phyloP scores from a whole-genome alignment of 2,329 filamentous ascomycete genomes.

The Talaromyces sp. region DNA sequence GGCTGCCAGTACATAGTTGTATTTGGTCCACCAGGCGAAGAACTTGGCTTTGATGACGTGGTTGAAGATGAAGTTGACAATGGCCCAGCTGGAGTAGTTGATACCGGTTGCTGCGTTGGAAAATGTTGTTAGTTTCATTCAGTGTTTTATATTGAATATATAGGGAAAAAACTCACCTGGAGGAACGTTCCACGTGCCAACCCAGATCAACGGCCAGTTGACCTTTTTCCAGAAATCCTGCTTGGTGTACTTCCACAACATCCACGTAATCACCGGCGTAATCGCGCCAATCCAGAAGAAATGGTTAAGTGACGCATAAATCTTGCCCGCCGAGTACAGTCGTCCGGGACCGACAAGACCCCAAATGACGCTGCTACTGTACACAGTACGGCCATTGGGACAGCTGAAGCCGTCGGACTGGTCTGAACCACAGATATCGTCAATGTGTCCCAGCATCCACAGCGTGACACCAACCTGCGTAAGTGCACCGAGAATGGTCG shows the following conservation, averaged over 20 bases:
- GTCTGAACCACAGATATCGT: constrained; percentile 36
- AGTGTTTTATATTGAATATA: no score
- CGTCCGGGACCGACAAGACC: constrained; percentile 49
- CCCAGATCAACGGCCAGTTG: constrained; percentile 13
- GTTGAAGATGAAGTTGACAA: constrained; percentile 67
- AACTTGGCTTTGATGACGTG: constrained; percentile 65
- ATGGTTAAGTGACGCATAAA: constrained; percentile 46
- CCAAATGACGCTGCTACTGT: constrained; percentile 48
- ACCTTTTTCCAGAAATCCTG: constrained; percentile 30
- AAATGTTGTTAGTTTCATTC: neutral
- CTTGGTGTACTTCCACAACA: constrained; percentile 22
- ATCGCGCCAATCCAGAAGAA: constrained; percentile 51
- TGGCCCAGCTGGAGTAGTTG: constrained; percentile 32
- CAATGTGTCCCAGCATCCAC: constrained; percentile 38
- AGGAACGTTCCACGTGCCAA: constrained; percentile 10
- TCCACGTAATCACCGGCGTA: constrained; percentile 36
- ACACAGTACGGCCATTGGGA: constrained; percentile 46
- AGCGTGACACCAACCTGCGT: constrained; percentile 37
- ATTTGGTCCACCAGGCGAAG: constrained; percentile 43
- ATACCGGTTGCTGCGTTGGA: constrained; percentile 25
- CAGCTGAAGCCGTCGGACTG: constrained; percentile 47
- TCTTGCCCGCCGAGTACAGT: constrained; percentile 44
- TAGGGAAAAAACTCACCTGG: constrained; percentile 1
- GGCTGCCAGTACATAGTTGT: constrained; percentile 41
- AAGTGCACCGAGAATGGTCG: constrained; percentile 45